Evolutionary conservation across 2,329 filamentous ascomycete genomes (phyloP), one percentile per base, ranked within the genome.

Genomic region (Thielaviopsis euricoi): DNA sequence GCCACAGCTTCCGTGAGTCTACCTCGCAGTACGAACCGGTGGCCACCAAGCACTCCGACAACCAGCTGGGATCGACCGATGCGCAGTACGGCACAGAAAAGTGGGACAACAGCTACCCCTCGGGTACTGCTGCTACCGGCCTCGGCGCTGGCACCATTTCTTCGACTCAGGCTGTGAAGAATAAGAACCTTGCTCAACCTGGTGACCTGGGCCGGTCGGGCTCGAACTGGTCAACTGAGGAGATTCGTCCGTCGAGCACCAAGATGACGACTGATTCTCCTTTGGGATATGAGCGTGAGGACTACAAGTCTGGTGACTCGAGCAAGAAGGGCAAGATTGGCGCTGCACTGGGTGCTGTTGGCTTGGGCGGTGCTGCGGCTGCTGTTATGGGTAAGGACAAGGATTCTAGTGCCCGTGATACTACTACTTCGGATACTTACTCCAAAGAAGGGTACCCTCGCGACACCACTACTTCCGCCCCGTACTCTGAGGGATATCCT

Each of bases 181-280:
- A 54, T 22, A 53, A 57, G 21, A 53, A 55, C 12, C 29, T 58
- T 9, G 25, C 49, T 17, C 21, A 33, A 19, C 57, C 57, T 55
- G 43, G 49, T 19, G 29, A 43, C 23, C 53, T 54, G 25, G 40
- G 53, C 21, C 40, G 59, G 13, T 40, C 55, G 21, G 48, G 46
- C 17, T 58, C 55, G 17, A 55, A 50, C 37, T 60, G 59, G 59
- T 60, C 59, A 7, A 60, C 59, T 22, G 59, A 60, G 23, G 59
- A 58, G 40, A 60, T 60, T 19, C 56, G 59, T 7, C 25, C 55
- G 21, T 46, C 51, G 21, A 55, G 53, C 25, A 29, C 29, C 26
- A 15, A 53, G 37, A 22, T 33, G 37, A 51, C 50, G 19, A 49
- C 25, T 26, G 19, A 49, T 22, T 55, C 53, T 6, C 48, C 26